These are phyloP conservation scores for Taxawa tesnikishii DNA, from an alignment of 2,329 filamentous ascomycete species.

Conservation along the genomic window DNA sequence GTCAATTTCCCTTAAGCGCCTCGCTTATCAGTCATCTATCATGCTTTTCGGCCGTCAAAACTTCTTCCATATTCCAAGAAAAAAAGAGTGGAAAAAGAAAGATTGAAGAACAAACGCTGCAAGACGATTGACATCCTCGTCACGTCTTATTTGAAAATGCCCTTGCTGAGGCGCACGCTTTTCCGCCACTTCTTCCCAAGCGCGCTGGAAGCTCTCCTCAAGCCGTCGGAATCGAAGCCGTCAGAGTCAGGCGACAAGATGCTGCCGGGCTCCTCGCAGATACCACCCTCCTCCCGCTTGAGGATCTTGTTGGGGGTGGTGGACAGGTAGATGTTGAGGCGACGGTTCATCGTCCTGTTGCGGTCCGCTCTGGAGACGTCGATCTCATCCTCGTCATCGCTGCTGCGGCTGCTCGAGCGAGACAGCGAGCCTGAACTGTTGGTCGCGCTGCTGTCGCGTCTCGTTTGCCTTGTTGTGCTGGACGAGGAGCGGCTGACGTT, in stretches of 20 bases:
- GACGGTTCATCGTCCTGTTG: slow-evolving; percentile 20
- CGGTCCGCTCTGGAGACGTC: slow-evolving; percentile 16
- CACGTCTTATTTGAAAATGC: slow-evolving; percentile 14
- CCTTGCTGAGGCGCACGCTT: slow-evolving; percentile 11
- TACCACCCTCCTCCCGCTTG: slow-evolving; percentile 12
- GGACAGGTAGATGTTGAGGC: slow-evolving; percentile 20
- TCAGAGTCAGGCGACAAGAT: not conserved
- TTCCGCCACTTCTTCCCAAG: slow-evolving; percentile 12
- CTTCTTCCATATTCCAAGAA: no score
- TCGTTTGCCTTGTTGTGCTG: slow-evolving; percentile 7
- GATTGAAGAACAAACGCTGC: no score
- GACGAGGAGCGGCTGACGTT: slow-evolving; percentile 19
- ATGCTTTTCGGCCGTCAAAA: no score
- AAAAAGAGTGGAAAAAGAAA: no score
- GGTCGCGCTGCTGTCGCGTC: slow-evolving; percentile 9
- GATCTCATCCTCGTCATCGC: slow-evolving; percentile 4
- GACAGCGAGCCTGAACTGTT: slow-evolving; percentile 14
- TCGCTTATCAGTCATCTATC: no score
- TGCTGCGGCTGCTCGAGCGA: slow-evolving; percentile 14
- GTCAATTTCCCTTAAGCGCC: no score
- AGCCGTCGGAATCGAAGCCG: slow-evolving; percentile 2
- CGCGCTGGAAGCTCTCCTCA: slow-evolving; percentile 1
- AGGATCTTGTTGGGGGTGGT: slow-evolving; percentile 12
- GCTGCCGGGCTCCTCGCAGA: not conserved
- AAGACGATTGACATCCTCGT: no score